phyloP scores from a whole-genome alignment of 164 flowering plant species.

The Aristolochia fimbriata region DNA sequence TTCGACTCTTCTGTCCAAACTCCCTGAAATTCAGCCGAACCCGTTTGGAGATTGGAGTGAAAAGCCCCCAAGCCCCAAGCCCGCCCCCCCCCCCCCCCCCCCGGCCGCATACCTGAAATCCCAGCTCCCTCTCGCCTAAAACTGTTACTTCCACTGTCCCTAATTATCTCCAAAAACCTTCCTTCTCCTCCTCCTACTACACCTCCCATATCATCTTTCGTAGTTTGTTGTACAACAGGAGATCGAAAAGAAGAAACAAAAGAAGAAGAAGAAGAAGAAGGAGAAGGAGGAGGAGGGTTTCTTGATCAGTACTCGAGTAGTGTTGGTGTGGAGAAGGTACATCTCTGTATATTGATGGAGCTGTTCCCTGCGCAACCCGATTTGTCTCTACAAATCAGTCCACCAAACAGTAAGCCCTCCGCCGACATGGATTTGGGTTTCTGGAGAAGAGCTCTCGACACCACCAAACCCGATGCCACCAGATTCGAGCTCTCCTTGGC shows the following conservation, averaged over 20 bases:
- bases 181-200: too few species aligned
- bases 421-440: slow-evolving; percentile 59
- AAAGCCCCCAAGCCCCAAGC: too few species aligned
- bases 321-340: too few species aligned
- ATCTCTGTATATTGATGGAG: too few species aligned
- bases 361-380: slow-evolving; percentile 93
- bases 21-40: slow-evolving; percentile 3
- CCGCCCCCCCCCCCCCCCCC: too few species aligned
- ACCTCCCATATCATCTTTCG: too few species aligned
- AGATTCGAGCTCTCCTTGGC: slow-evolving; percentile 51
- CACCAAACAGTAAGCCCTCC: slow-evolving; percentile 63
- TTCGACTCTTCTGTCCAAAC: not conserved
- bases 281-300: too few species aligned
- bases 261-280: too few species aligned
- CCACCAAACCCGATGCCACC: slow-evolving; percentile 22
- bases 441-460: slow-evolving; percentile 60
- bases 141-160: not conserved
- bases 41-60: too few species aligned
- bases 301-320: not conserved
- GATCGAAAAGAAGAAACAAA: too few species aligned
- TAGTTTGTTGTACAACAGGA: too few species aligned
- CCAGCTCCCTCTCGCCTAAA: not conserved
- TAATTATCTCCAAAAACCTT: too few species aligned
- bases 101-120: slow-evolving; percentile 5
- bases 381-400: slow-evolving; percentile 86